phyloP scores from a whole-genome alignment of 2,329 filamentous ascomycete species.

The Aspergillus persii region DNA sequence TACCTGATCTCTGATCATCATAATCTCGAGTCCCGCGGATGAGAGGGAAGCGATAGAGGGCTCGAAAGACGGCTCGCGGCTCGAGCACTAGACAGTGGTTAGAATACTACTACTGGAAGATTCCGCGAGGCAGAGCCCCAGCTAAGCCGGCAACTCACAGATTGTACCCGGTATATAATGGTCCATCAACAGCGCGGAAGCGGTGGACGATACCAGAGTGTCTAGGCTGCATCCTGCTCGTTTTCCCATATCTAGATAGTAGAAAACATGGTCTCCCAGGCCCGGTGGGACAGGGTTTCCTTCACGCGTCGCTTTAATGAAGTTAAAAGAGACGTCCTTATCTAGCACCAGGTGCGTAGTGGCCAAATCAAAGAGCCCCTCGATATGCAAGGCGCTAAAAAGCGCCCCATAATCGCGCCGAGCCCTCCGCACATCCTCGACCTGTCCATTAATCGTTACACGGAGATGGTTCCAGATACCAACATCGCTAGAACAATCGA shows the following conservation, averaged over 20 bases:
- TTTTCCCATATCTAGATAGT: no score
- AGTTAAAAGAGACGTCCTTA: no score
- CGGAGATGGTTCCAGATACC: background rate
- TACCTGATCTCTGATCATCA: background rate
- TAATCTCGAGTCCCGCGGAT: background rate
- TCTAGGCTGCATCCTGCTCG: background rate
- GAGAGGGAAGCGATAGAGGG: conserved; percentile 8
- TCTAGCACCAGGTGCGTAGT: no score
- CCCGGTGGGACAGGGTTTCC: no score
- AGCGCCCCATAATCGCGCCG: background rate
- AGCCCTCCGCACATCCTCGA: conserved; percentile 1
- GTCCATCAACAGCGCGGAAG: conserved; percentile 1
- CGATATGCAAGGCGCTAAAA: no score
- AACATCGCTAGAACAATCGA: background rate
- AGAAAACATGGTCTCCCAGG: no score
- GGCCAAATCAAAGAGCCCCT: no score
- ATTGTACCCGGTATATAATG: conserved; percentile 9
- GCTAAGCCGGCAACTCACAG: conserved; percentile 3
- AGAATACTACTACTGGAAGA: background rate
- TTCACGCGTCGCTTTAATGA: no score
- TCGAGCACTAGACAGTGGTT: conserved; percentile 10
- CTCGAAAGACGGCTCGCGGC: conserved; percentile 11
- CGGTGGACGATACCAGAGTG: background rate
- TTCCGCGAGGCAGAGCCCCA: background rate
- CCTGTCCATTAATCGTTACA: background rate